A percentile compares a stretch with the other conserved stretches of the same genome.
Evolutionary conservation across 2,329 filamentous ascomycete species (phyloP).

Genomic region (Cytospora mali): DNA sequence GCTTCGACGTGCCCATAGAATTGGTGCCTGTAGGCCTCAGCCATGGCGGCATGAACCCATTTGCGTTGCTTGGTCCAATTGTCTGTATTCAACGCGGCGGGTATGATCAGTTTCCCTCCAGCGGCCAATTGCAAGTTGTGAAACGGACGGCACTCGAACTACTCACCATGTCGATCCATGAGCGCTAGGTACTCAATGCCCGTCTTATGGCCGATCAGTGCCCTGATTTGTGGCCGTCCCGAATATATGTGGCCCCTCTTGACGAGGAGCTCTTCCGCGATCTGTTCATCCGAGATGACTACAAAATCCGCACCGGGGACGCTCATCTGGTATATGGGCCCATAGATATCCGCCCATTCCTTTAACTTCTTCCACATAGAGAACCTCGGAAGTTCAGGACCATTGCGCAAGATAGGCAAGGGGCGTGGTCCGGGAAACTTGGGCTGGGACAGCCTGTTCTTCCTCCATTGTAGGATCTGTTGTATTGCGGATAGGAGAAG

Average conservation of each 20-base stretch:
- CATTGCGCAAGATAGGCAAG: constrained; percentile 50
- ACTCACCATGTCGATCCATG: constrained; percentile 53
- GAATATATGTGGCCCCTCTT: constrained; percentile 54
- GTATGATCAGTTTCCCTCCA: background rate
- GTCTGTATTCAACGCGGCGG: constrained; percentile 36
- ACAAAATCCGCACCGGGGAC: constrained; percentile 45
- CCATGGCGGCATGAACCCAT: constrained; percentile 53
- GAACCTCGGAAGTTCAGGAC: constrained; percentile 52
- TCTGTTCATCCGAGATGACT: constrained; percentile 51
- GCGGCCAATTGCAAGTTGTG: background rate
- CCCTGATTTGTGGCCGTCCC: constrained; percentile 53
- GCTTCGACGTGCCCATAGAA: constrained; percentile 54
- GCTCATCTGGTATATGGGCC: constrained; percentile 48
- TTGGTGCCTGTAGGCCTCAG: constrained; percentile 40
- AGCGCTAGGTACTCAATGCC: constrained; percentile 52
- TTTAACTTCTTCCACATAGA: constrained; percentile 55
- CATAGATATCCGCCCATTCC: constrained; percentile 47
- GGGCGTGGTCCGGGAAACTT: constrained; percentile 50
- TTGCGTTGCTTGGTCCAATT: constrained; percentile 53
- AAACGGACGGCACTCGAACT: background rate
- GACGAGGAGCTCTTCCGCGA: constrained; percentile 51
- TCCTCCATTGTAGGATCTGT: constrained; percentile 43
- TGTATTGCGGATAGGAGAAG: constrained; percentile 46
- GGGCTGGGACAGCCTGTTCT: constrained; percentile 32
- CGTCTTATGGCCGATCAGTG: constrained; percentile 52